A percentile compares a stretch with the other conserved stretches of the same genome.
Conservation (phyloP, 768 basidiomycete species). For the Calocybe indica region DNA sequence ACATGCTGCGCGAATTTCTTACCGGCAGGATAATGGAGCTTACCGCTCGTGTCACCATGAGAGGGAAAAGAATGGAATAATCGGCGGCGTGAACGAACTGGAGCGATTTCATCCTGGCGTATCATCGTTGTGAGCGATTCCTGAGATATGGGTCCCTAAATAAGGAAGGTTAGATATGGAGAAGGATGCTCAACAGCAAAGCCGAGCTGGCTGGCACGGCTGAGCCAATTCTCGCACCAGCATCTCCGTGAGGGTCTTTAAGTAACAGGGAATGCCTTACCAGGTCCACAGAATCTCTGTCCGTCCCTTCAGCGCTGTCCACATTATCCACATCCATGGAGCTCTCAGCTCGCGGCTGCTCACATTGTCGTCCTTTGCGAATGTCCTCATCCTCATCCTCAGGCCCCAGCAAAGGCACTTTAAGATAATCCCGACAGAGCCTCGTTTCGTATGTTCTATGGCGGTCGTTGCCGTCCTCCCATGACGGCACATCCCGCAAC, state of each 20-base stretch:
- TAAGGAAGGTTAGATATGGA: constrained; percentile 1
- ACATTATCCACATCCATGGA: neutral
- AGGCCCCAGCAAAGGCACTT: constrained; percentile 12
- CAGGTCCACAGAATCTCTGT: neutral
- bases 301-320: neutral
- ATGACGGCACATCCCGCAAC: constrained; percentile 50
- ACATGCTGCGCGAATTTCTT: constrained; percentile 11
- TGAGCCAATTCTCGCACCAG: neutral
- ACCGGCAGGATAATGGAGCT: constrained; percentile 59
- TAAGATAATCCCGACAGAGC: constrained; percentile 49
- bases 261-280: neutral
- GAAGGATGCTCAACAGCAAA: neutral
- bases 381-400: neutral
- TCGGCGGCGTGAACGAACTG: constrained; percentile 51
- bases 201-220: neutral
- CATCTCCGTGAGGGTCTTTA: neutral
- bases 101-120: constrained; percentile 62
- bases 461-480: constrained; percentile 43
- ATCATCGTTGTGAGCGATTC: constrained; percentile 73
- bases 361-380: neutral
- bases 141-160: constrained; percentile 64
- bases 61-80: constrained; percentile 39
- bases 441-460: constrained; percentile 35
- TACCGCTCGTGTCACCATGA: constrained; percentile 36
- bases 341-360: neutral